phyloP scores from a whole-genome alignment of 1,139 yeast genomes.

The Pichia sp. region DNA sequence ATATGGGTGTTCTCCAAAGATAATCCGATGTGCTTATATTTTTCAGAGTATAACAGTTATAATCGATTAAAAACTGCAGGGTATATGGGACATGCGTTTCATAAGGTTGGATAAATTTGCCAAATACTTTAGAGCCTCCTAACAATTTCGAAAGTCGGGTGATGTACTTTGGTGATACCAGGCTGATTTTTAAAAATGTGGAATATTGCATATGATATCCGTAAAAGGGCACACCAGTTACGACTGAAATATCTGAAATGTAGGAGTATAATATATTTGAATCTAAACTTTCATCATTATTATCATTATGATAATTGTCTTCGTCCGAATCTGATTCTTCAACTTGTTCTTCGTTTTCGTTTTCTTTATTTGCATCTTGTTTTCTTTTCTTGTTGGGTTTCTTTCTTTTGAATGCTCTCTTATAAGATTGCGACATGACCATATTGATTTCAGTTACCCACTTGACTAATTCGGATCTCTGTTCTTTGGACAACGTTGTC shows the following conservation, averaged over 20 bases:
- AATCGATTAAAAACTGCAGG: conserved; percentile 80
- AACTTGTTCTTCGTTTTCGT: conserved; percentile 19
- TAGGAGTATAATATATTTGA: conserved; percentile 33
- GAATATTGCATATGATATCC: conserved; percentile 72
- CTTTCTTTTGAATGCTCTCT: conserved; percentile 12
- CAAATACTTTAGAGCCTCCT: conserved; percentile 44
- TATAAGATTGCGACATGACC: conserved; percentile 27
- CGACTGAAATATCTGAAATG: conserved; percentile 65
- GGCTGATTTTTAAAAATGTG: conserved; percentile 63
- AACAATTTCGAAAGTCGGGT: conserved; percentile 61
- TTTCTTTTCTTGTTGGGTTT: conserved; percentile 13
- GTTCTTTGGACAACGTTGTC: conserved; percentile 23
- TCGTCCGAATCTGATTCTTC: neutral
- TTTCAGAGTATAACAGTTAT: conserved; percentile 80
- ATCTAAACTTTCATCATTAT: conserved; percentile 12
- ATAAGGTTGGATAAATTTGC: conserved; percentile 44
- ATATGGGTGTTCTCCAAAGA: conserved; percentile 43
- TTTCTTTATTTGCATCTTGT: conserved; percentile 17
- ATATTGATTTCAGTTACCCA: conserved; percentile 33
- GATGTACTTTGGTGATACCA: conserved; percentile 62
- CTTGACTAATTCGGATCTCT: conserved; percentile 25
- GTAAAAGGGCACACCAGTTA: conserved; percentile 80
- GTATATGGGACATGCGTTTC: conserved; percentile 82
- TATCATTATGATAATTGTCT: conserved; percentile 2
- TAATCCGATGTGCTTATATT: conserved; percentile 51